Conservation (phyloP, 2,329 filamentous ascomycete genomes). For the Botrytis deweyae region DNA sequence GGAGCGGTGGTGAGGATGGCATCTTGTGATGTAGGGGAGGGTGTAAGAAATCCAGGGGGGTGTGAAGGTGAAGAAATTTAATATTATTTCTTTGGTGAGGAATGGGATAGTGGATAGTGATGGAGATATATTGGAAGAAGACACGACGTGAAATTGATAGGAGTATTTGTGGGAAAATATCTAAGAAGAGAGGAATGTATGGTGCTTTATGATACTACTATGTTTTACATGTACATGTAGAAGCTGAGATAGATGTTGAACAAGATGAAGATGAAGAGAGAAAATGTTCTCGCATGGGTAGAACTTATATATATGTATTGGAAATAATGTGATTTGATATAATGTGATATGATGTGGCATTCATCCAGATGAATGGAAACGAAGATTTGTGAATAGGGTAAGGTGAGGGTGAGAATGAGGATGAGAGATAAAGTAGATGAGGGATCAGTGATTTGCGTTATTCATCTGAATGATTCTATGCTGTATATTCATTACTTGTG, state of each 20-base stretch:
- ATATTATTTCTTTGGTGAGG: background rate
- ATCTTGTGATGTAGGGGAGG: background rate
- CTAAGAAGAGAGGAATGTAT: background rate
- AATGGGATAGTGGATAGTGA: background rate
- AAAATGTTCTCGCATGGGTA: background rate
- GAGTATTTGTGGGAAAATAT: background rate
- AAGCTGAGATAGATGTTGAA: background rate
- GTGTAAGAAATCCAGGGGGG: background rate
- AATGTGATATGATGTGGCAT: background rate
- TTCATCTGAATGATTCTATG: background rate
- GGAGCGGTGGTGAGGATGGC: background rate
- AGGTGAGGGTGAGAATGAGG: background rate
- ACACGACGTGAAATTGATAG: background rate
- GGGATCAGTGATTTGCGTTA: background rate
- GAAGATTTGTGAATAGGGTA: background rate
- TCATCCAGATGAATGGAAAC: background rate
- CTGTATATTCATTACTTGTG: background rate
- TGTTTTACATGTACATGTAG: background rate
- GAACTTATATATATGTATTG: background rate
- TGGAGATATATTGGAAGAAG: background rate
- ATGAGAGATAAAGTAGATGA: background rate
- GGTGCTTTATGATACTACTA: background rate
- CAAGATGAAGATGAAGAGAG: background rate
- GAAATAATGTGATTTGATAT: background rate
- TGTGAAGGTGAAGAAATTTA: background rate